These are phyloP conservation scores for Aspergillus persii DNA, from an alignment of 2,329 filamentous ascomycete genomes.

Conservation along the genomic window DNA sequence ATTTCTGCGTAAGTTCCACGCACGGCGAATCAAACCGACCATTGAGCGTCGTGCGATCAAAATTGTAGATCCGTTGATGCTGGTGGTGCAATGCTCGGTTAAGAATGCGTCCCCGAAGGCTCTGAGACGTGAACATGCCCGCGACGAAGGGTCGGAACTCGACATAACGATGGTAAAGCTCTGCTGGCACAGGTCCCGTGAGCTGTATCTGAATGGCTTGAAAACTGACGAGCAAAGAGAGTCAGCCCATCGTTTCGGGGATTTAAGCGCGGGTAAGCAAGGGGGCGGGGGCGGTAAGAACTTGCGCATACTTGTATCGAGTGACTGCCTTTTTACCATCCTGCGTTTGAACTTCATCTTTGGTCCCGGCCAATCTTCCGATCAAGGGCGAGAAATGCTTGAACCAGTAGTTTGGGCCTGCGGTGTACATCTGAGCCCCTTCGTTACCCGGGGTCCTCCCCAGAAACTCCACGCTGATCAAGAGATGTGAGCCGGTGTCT, in stretches of 20 bases:
- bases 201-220: conserved; percentile 92
- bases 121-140: conserved; percentile 78
- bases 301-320: conserved; percentile 68
- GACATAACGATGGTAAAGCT: conserved; percentile 87
- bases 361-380: conserved; percentile 72
- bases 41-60: conserved; percentile 70
- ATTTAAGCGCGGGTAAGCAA: background rate
- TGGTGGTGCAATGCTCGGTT: conserved; percentile 88
- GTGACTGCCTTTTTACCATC: conserved; percentile 57
- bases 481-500: conserved; percentile 68
- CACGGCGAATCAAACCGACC: conserved; percentile 67
- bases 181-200: conserved; percentile 72
- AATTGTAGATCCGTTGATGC: conserved; percentile 86
- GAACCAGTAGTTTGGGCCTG: conserved; percentile 73
- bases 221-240: conserved; percentile 57
- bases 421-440: conserved; percentile 70
- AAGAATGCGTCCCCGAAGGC: conserved; percentile 74
- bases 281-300: background rate
- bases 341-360: conserved; percentile 60
- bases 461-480: conserved; percentile 73
- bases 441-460: conserved; percentile 67
- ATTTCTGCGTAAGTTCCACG: conserved; percentile 70
- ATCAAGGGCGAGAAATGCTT: conserved; percentile 89
- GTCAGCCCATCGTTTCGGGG: background rate
- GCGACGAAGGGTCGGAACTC: conserved; percentile 90